Conservation (phyloP, 2,329 filamentous ascomycete species). For the Aspergillus sp. region DNA sequence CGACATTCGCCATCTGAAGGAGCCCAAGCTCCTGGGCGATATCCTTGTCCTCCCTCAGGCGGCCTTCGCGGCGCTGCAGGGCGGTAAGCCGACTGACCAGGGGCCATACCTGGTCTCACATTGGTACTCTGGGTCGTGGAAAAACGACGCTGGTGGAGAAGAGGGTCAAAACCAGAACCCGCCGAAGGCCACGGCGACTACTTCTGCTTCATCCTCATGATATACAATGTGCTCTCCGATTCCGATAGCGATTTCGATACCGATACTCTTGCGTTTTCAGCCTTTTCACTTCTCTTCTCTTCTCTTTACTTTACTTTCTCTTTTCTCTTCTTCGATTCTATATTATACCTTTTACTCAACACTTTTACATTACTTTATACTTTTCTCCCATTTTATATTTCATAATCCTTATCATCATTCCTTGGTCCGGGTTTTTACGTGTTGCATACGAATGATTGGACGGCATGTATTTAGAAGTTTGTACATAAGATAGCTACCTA, state of each 20-base stretch:
- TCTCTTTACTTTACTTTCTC: background rate
- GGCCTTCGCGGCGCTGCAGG: slow-evolving; percentile 15
- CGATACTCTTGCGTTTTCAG: no score
- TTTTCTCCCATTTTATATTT: background rate
- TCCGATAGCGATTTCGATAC: no score
- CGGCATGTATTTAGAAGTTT: slow-evolving; percentile 8
- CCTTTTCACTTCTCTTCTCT: background rate
- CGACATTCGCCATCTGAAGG: slow-evolving; percentile 3
- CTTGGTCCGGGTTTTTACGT: background rate
- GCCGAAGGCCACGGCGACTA: background rate
- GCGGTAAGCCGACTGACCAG: slow-evolving; percentile 11
- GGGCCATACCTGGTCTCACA: slow-evolving; percentile 15
- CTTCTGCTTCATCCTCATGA: background rate
- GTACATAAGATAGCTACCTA: slow-evolving; percentile 7
- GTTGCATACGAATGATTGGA: background rate
- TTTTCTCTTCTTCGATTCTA: background rate
- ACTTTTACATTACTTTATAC: background rate
- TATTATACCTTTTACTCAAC: background rate
- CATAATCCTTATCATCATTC: background rate
- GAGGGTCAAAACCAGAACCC: slow-evolving; percentile 2
- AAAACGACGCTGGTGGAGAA: slow-evolving; percentile 13
- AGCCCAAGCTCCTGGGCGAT: slow-evolving; percentile 12
- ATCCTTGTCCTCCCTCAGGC: slow-evolving; percentile 16
- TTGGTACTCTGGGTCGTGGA: slow-evolving; percentile 17
- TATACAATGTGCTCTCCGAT: no score